Base-by-base conservation (phyloP, 2,329 filamentous ascomycete species). In the Remersonia thermophila region DNA sequence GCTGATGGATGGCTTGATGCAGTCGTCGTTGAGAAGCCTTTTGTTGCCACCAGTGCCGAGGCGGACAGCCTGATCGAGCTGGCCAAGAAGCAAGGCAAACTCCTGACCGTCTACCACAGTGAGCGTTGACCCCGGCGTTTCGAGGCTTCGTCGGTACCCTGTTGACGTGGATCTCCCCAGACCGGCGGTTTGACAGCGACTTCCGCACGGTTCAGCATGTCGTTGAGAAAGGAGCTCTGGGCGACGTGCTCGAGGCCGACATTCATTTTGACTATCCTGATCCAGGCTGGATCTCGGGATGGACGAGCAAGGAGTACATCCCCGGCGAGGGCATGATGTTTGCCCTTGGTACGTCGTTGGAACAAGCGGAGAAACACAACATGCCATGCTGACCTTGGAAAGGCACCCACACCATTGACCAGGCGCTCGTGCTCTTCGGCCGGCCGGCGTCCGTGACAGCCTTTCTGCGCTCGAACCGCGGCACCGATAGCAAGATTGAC, bases 1-100 rank as follows among this genome's bases (percentile, higher is more conserved):
- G n/a, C n/a, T n/a, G n/a, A n/a, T n/a, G n/a, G n/a, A n/a, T n/a
- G n/a, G n/a, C n/a, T n/a, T n/a, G n/a, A n/a, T n/a, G n/a, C n/a
- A 62, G 74, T 78, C 10, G 61, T 80, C 10, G 73, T 74, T 40
- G 76, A 81, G 53, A 80, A 80, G 54, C 76, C 76, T 0, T 80
- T 80, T 51, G 73, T 73, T 2, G 67, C 69, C 7, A 75, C 73
- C 2, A 61, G 64, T 3, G 56, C 62, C 32, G 71, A 78, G 49
- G 75, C 73, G 7, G 60, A 68, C 26, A 61, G 69, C 35, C 61
- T 80, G 5, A 65, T 69, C 23, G 48, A 55, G 1, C 53, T 71
- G 15, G 63, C 69, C 3, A 56, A 66, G 42, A 56, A 61, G 31
- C 55, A 65, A 41, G 58, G 59, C 18, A 62, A 61, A 40, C 47